Percentiles rank a stretch among this genome's conserved stretches.
phyloP scores from a whole-genome alignment of 2,329 filamentous ascomycete genomes.

The Stagonosporopsis rhizophila region DNA sequence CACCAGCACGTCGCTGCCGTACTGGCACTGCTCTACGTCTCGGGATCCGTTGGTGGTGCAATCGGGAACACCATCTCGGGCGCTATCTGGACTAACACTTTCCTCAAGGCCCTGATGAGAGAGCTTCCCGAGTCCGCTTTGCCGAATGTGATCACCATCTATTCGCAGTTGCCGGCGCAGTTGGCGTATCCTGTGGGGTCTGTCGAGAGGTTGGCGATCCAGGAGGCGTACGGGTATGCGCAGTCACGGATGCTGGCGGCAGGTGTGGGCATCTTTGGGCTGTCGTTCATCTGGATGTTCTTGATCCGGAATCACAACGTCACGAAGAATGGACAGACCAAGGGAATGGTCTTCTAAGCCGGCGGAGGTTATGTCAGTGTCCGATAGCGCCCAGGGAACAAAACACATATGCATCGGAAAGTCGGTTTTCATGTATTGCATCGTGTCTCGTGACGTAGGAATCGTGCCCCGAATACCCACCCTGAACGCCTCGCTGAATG shows the following conservation, averaged over 20 bases:
- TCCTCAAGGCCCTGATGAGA: conserved; percentile 51
- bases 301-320: conserved; percentile 31
- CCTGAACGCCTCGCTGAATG: too few relatives aligned
- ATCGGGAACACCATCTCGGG: conserved; percentile 66
- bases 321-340: conserved; percentile 14
- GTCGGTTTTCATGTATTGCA: too few relatives aligned
- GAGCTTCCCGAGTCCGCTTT: conserved; percentile 51
- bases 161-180: conserved; percentile 61
- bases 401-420: too few relatives aligned
- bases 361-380: too few relatives aligned
- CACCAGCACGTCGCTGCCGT: conserved; percentile 66
- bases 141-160: conserved; percentile 51
- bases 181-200: conserved; percentile 59
- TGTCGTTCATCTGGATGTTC: conserved; percentile 28
- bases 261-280: conserved; percentile 33
- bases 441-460: too few relatives aligned
- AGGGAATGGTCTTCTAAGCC: conserved; percentile 10
- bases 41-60: conserved; percentile 66
- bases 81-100: conserved; percentile 65
- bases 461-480: too few relatives aligned
- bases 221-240: conserved; percentile 35
- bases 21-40: conserved; percentile 65
- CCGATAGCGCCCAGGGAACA: too few relatives aligned
- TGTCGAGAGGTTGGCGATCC: conserved; percentile 52
- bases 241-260: conserved; percentile 20